phyloP scores from a whole-genome alignment of 2,329 filamentous ascomycete species.

The Tothia fuscella region DNA sequence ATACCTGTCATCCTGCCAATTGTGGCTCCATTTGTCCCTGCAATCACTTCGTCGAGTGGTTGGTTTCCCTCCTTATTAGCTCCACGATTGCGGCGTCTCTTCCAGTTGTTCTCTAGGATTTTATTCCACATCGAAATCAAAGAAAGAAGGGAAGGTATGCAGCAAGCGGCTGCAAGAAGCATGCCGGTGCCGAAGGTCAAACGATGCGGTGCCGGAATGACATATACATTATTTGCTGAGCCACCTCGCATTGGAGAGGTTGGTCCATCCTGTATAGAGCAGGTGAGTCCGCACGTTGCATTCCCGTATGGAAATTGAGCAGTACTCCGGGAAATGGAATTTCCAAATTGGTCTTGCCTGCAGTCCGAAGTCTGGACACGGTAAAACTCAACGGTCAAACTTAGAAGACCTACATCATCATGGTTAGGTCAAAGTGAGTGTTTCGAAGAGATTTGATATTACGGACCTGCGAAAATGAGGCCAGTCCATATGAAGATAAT shows the following conservation, averaged over 20 bases:
- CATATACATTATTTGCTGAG: constrained; percentile 48
- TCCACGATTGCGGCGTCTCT: constrained; percentile 29
- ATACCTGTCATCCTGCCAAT: constrained; percentile 35
- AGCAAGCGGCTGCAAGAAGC: constrained; percentile 51
- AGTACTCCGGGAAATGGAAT: constrained; percentile 24
- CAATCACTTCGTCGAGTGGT: constrained; percentile 27
- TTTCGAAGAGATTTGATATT: background rate
- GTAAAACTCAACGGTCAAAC: constrained; percentile 53
- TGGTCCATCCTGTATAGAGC: constrained; percentile 35
- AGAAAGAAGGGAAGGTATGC: constrained; percentile 51
- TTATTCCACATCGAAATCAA: constrained; percentile 52
- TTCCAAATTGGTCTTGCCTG: constrained; percentile 26
- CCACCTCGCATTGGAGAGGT: constrained; percentile 43
- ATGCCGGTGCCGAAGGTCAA: constrained; percentile 49
- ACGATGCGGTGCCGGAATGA: constrained; percentile 44
- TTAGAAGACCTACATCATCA: constrained; percentile 42
- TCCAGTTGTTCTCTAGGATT: constrained; percentile 52
- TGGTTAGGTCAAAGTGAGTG: constrained; percentile 6
- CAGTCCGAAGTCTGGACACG: constrained; percentile 38
- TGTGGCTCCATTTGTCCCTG: constrained; percentile 45
- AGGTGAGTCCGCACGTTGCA: constrained; percentile 35
- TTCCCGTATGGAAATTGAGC: constrained; percentile 34
- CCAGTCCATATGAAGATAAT: constrained; percentile 56
- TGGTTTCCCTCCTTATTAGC: too few relatives aligned
- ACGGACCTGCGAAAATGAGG: constrained; percentile 46